Evolutionary conservation across 2,329 filamentous ascomycete species (phyloP).

Genomic region (Penicillium sp.): DNA sequence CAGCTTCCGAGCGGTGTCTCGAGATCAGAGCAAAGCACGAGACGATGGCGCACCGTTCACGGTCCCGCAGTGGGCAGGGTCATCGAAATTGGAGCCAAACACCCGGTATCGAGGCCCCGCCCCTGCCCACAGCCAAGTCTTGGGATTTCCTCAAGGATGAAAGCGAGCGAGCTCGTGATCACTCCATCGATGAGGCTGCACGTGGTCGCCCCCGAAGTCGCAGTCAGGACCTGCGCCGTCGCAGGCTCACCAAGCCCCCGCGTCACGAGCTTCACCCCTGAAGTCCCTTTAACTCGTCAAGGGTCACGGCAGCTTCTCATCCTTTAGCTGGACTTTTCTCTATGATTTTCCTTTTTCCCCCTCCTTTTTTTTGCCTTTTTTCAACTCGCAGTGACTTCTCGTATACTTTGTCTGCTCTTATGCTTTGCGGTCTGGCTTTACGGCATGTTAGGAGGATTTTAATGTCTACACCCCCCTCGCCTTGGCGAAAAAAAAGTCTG

Average conservation of each 20-base stretch:
- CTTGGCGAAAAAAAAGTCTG: background rate
- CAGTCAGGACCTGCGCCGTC: slow-evolving; percentile 18
- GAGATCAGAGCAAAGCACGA: background rate
- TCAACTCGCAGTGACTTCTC: background rate
- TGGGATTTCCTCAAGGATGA: slow-evolving; percentile 9
- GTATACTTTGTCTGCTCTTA: background rate
- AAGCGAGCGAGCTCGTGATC: slow-evolving; percentile 1
- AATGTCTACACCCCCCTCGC: background rate
- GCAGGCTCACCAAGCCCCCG: slow-evolving; percentile 13
- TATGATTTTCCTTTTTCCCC: too few relatives aligned
- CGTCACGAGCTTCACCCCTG: slow-evolving; percentile 11
- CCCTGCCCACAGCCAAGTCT: slow-evolving; percentile 18
- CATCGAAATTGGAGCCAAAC: slow-evolving; percentile 14
- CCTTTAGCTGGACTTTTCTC: too few relatives aligned
- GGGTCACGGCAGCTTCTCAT: too few relatives aligned
- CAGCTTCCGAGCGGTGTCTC: slow-evolving; percentile 10
- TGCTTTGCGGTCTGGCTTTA: background rate
- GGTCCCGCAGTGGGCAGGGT: slow-evolving; percentile 11
- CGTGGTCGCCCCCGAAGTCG: slow-evolving; percentile 23
- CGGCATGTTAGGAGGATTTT: background rate
- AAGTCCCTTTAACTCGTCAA: background rate
- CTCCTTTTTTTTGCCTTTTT: background rate
- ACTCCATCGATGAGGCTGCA: slow-evolving; percentile 6
- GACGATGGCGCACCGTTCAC: slow-evolving; percentile 4
- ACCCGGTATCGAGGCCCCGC: slow-evolving; percentile 15